phyloP scores from a whole-genome alignment of 148 eudicot species.

The Beta vulgaris region DNA sequence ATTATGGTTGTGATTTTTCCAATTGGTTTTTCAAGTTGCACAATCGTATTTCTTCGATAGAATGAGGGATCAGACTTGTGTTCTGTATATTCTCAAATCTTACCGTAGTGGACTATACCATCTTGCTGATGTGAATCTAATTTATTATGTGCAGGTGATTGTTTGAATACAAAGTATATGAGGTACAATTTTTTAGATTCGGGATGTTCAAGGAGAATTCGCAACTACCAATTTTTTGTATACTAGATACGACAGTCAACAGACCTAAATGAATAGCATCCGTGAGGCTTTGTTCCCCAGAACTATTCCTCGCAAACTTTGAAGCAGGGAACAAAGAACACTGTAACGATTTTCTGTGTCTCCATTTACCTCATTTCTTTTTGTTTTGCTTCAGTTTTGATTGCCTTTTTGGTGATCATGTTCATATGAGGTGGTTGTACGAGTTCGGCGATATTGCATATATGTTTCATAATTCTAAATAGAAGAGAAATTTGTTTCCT shows the following conservation, averaged over 20 bases:
- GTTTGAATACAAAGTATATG: neutral
- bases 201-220: conserved; percentile 12
- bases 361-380: neutral
- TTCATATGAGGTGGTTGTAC: conserved; percentile 31
- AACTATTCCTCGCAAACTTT: neutral
- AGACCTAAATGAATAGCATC: conserved; percentile 11
- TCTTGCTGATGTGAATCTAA: neutral
- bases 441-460: conserved; percentile 20
- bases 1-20: too few relatives aligned
- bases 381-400: conserved; percentile 8
- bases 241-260: conserved; percentile 13
- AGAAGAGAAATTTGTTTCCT: neutral
- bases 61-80: neutral
- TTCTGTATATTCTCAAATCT: too few relatives aligned
- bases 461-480: conserved; percentile 6
- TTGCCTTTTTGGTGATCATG: conserved; percentile 25
- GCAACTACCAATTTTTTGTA: conserved; percentile 21
- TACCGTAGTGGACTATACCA: too few relatives aligned
- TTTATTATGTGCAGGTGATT: conserved; percentile 20
- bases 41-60: too few relatives aligned
- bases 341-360: conserved; percentile 6
- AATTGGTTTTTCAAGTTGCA: too few relatives aligned
- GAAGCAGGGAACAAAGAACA: conserved; percentile 14
- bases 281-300: conserved; percentile 7
- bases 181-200: conserved; percentile 18